Evolutionary conservation across 179 eudicot genomes (phyloP).

Genomic region (Carnegiea gigantea): DNA sequence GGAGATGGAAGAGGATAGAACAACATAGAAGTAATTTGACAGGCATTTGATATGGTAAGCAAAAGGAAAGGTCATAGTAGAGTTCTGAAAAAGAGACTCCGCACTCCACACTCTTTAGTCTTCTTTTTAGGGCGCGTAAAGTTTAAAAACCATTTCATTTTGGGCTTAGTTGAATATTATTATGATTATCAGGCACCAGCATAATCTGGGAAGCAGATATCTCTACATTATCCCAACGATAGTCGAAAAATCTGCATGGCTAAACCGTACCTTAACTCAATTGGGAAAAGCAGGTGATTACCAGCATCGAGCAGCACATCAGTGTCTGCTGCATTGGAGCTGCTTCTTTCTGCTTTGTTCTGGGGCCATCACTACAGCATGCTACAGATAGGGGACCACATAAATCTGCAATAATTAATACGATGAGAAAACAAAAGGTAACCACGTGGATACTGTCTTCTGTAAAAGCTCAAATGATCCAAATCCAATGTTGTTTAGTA

Average conservation of each 20-base stretch:
- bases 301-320: constrained; percentile 24
- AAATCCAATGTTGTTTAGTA: constrained; percentile 9
- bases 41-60: constrained; percentile 25
- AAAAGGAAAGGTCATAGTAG: constrained; percentile 15
- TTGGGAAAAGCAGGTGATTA: constrained; percentile 19
- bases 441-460: constrained; percentile 32
- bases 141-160: constrained; percentile 12
- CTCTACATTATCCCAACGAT: constrained; percentile 15
- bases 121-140: constrained; percentile 12
- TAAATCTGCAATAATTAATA: constrained; percentile 23
- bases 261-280: constrained; percentile 18
- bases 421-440: constrained; percentile 17
- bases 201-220: constrained; percentile 14
- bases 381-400: constrained; percentile 22
- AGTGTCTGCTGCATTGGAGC: constrained; percentile 16
- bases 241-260: constrained; percentile 4
- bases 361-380: constrained; percentile 30
- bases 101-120: constrained; percentile 8
- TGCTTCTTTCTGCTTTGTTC: constrained; percentile 13
- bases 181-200: constrained; percentile 21
- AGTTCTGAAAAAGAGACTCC: constrained; percentile 19
- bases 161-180: constrained; percentile 13
- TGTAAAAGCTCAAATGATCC: constrained; percentile 14
- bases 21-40: constrained; percentile 23
- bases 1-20: constrained; percentile 8